Base-by-base conservation (phyloP, 306 rosid genomes). In the Alnus rubra region DNA sequence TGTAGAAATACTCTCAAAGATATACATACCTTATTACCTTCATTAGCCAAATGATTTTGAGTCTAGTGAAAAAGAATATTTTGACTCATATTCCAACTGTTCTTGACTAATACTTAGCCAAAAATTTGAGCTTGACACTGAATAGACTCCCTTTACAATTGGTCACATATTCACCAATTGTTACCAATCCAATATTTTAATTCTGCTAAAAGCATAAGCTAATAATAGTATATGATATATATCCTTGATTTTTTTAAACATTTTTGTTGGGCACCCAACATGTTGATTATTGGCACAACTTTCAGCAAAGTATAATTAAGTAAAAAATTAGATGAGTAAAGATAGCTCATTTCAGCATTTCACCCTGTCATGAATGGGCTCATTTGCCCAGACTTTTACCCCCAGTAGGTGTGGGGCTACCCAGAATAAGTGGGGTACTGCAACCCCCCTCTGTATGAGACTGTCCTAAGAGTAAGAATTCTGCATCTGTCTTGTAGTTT, bases 221-320 rank as follows among this genome's bases (percentile, higher is more conserved):
- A 12, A 13, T 23, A 19, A 19, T 59, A 2, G 13, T 49, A 49
- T 23, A 23, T 23, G 28, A 23, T 23, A 2, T 56, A 1, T 30
- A 23, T 30, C 35, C 51, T 45, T 7, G 1, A 10, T 39, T 63
- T 28, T 9, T 9, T 58, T 44, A 19, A 6, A 19, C 23, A 19
- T 30, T 75, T 0, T 75, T 59, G 44, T 15, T 62, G 71, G 78
- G 39, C 73, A 76, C 68, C 63, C 62, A 31, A 15, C 62, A 59
- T 63, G 37, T 63, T 49, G 72, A 49, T 63, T 60, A 50, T 56
- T 63, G 50, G 72, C 13, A 45, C 59, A 52, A 3, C 35, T 39
- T 23, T 78, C 67, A 44, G 42, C 16, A 78, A 70, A 44, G 10
- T 54, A 19, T 10, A 55, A 45, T 6, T 15, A 55, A 56, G 0